Percentiles rank a stretch among this genome's conserved stretches.
Conservation (phyloP, 331 rosid genomes). For the Cydonia oblonga region DNA sequence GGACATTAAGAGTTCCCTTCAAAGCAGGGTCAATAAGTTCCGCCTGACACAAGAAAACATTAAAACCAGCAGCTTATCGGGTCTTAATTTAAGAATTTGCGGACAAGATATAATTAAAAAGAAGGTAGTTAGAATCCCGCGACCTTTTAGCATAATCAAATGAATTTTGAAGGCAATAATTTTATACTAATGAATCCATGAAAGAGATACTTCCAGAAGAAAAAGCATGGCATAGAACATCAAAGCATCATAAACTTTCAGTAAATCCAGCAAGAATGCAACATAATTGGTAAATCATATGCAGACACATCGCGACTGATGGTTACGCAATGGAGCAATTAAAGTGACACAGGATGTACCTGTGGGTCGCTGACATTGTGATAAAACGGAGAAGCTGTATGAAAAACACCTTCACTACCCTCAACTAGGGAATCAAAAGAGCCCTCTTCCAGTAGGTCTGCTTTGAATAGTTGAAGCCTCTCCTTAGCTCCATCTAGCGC, state of each 20-base stretch:
- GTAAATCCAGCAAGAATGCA: neutral
- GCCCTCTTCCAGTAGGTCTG: slow-evolving; percentile 21
- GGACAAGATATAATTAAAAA: neutral
- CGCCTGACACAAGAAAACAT: slow-evolving; percentile 13
- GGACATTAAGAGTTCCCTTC: slow-evolving; percentile 46
- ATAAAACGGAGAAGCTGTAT: slow-evolving; percentile 15
- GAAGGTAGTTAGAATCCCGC: neutral
- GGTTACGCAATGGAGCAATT: neutral
- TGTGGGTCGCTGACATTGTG: slow-evolving; percentile 14
- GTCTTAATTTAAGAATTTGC: neutral
- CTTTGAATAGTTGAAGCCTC: slow-evolving; percentile 16
- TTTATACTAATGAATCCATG: neutral
- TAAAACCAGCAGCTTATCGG: neutral
- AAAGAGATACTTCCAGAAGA: neutral
- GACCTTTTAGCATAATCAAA: neutral
- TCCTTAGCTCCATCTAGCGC: slow-evolving; percentile 38
- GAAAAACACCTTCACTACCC: slow-evolving; percentile 22
- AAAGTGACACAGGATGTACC: neutral
- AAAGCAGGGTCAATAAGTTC: slow-evolving; percentile 40
- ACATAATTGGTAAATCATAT: neutral
- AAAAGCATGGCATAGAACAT: neutral
- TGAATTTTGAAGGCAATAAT: neutral
- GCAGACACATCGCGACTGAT: neutral
- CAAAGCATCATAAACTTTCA: neutral
- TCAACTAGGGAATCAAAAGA: slow-evolving; percentile 16